These are phyloP conservation scores for Hura crepitans DNA, from an alignment of 441 rosid species.

Conservation along the genomic window DNA sequence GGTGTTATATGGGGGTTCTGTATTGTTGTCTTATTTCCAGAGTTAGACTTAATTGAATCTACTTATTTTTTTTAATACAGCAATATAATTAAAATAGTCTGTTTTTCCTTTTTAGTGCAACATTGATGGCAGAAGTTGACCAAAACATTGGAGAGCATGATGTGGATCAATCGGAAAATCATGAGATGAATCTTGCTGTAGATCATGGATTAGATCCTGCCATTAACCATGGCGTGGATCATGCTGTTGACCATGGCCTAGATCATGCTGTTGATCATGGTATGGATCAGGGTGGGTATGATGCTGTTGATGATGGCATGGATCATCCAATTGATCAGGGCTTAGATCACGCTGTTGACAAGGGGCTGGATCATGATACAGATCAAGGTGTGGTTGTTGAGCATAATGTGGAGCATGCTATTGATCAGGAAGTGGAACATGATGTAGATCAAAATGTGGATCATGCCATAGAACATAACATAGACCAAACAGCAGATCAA, in stretches of 20 bases:
- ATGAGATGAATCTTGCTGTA: slow-evolving; percentile 25
- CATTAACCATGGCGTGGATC: slow-evolving; percentile 25
- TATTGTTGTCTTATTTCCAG: not conserved
- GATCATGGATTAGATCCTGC: slow-evolving; percentile 27
- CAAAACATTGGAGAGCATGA: slow-evolving; percentile 47
- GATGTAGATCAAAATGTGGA: slow-evolving; percentile 31
- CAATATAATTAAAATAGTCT: slow-evolving; percentile 1
- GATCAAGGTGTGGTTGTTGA: slow-evolving; percentile 19
- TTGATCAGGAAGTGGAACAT: slow-evolving; percentile 34
- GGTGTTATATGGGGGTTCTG: not conserved
- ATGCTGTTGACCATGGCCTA: slow-evolving; percentile 14
- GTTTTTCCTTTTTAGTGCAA: slow-evolving; percentile 19
- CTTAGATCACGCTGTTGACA: slow-evolving; percentile 23
- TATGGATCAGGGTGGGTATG: slow-evolving; percentile 31
- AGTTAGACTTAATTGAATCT: not conserved
- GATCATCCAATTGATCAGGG: slow-evolving; percentile 31
- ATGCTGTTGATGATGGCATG: slow-evolving; percentile 17
- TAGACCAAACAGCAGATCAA: slow-evolving; percentile 31
- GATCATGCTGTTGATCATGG: slow-evolving; percentile 14
- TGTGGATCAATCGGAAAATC: slow-evolving; percentile 36
- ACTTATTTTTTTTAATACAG: not conserved
- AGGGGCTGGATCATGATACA: slow-evolving; percentile 27
- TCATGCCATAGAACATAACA: slow-evolving; percentile 25
- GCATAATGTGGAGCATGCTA: slow-evolving; percentile 29
- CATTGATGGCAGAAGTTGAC: slow-evolving; percentile 47